These are phyloP conservation scores for Postia placenta DNA, from an alignment of 768 basidiomycete genomes.

Conservation along the genomic window DNA sequence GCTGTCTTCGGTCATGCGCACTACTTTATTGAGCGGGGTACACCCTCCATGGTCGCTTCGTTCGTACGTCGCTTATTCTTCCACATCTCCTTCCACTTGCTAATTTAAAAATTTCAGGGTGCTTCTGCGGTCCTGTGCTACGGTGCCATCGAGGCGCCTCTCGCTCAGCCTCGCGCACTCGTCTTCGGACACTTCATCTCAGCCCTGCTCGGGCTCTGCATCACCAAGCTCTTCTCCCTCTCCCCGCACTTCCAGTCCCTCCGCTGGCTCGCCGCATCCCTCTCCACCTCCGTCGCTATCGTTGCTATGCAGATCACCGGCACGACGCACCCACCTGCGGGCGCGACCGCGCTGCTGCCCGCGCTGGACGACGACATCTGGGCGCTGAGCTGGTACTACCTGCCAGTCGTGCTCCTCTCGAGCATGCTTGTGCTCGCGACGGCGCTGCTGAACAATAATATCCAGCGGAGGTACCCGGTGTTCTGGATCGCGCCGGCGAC, in stretches of 20 bases:
- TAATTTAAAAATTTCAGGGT: no score
- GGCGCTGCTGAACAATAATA: constrained; percentile 44
- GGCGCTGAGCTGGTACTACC: constrained; percentile 35
- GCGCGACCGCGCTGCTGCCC: constrained; percentile 50
- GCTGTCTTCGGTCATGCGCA: constrained; percentile 41
- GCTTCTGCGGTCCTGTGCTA: constrained; percentile 52
- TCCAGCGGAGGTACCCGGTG: constrained; percentile 43
- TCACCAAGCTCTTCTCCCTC: constrained; percentile 45
- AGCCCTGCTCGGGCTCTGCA: constrained; percentile 40
- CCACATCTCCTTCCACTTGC: no score
- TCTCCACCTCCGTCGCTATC: constrained; percentile 29
- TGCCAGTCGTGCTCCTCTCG: constrained; percentile 45
- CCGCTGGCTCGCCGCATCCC: constrained; percentile 42
- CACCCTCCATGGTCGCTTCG: constrained; percentile 42
- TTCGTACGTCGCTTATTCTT: constrained; percentile 32
- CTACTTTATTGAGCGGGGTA: constrained; percentile 40
- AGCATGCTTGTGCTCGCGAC: constrained; percentile 37
- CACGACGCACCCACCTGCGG: constrained; percentile 52
- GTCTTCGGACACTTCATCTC: constrained; percentile 48
- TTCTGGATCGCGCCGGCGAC: constrained; percentile 36
- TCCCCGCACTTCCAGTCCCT: constrained; percentile 39
- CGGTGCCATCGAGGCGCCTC: constrained; percentile 44
- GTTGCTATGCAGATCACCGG: constrained; percentile 47
- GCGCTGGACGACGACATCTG: constrained; percentile 36
- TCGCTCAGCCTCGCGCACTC: constrained; percentile 47